phyloP scores from a whole-genome alignment of 106 monocot species.

The Dendrobium catenatum region DNA sequence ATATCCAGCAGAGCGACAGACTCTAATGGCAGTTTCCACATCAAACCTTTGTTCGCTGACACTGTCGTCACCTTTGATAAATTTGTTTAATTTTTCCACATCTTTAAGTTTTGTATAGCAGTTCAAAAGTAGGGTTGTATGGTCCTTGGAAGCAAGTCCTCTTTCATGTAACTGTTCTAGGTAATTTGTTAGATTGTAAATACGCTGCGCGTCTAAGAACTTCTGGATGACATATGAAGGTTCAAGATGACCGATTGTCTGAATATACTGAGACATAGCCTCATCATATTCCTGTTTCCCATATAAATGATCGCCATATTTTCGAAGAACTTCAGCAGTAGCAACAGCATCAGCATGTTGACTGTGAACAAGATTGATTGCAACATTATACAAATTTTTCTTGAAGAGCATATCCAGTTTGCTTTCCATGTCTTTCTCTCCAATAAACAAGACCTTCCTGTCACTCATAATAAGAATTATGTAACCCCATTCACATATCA shows the following conservation, averaged over 20 bases:
- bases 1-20: slow-evolving; percentile 92
- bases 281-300: slow-evolving; percentile 89
- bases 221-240: slow-evolving; percentile 99
- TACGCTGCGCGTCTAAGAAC: slow-evolving; percentile 92
- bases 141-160: slow-evolving; percentile 87
- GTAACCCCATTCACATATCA: slow-evolving; percentile 94
- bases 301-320: slow-evolving; percentile 97
- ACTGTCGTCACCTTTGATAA: slow-evolving; percentile 84
- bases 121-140: slow-evolving; percentile 92
- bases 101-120: slow-evolving; percentile 98
- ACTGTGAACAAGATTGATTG: slow-evolving; percentile 92
- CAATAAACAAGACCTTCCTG: slow-evolving; percentile 68
- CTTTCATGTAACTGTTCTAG: slow-evolving; percentile 85
- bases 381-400: slow-evolving; percentile 94
- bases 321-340: slow-evolving; percentile 90
- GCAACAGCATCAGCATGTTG: slow-evolving; percentile 93
- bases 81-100: slow-evolving; percentile 91
- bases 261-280: slow-evolving; percentile 92
- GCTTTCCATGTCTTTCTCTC: slow-evolving; percentile 99
- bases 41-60: slow-evolving; percentile 82
- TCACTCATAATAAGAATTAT: slow-evolving; percentile 80
- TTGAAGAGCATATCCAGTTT: slow-evolving; percentile 97
- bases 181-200: slow-evolving; percentile 92
- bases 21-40: slow-evolving; percentile 98
- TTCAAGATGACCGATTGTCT: slow-evolving; percentile 90